These are phyloP conservation scores for Trichoderma breve DNA, from an alignment of 2,329 filamentous ascomycete genomes.

Conservation along the genomic window DNA sequence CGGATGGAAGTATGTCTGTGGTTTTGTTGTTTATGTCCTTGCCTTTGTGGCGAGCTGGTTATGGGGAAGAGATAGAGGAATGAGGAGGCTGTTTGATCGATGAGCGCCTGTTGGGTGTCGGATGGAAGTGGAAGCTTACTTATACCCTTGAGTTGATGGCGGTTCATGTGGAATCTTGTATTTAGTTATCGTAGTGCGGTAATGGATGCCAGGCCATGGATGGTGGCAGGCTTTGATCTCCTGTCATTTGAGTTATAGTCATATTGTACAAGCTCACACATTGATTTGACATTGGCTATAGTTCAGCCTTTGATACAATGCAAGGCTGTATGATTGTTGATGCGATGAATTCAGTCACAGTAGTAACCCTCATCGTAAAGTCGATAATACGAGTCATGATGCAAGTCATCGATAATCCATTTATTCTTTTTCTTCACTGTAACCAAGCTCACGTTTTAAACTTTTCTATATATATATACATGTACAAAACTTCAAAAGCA, in stretches of 20 bases:
- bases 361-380: neutral
- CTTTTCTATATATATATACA: neutral
- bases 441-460: neutral
- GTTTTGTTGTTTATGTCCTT: neutral
- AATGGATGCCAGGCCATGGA: neutral
- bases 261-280: neutral
- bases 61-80: neutral
- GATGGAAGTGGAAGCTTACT: neutral
- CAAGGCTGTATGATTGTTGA: no score
- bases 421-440: neutral
- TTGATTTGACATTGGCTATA: neutral
- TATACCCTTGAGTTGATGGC: constrained; percentile 16
- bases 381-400: neutral
- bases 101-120: neutral
- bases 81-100: constrained; percentile 1
- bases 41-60: neutral
- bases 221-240: neutral
- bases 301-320: neutral
- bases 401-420: neutral
- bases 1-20: neutral
- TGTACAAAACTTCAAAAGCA: neutral
- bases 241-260: neutral
- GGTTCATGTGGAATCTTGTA: constrained; percentile 1
- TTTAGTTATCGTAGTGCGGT: neutral
- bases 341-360: neutral